phyloP scores from a whole-genome alignment of 2,329 filamentous ascomycete genomes.

The Dactylonectria estremocensis region DNA sequence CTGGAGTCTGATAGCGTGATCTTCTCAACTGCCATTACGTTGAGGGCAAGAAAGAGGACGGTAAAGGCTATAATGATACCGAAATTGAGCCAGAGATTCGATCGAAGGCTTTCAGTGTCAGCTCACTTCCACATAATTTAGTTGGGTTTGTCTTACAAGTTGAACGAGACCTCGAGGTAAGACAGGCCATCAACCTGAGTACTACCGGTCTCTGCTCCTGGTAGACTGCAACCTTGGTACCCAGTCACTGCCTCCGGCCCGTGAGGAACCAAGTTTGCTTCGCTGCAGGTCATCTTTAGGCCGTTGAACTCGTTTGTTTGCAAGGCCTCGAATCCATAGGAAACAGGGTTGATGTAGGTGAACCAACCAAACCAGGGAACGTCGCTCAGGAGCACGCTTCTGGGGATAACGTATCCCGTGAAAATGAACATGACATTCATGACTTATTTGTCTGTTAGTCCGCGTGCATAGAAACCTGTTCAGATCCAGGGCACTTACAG shows the following conservation, averaged over 20 bases:
- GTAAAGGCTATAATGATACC: conserved; percentile 27
- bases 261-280: conserved; percentile 61
- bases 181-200: conserved; percentile 53
- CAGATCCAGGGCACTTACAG: conserved; percentile 11
- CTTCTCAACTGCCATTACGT: conserved; percentile 19
- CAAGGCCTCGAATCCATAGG: conserved; percentile 75
- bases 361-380: conserved; percentile 82
- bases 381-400: conserved; percentile 64
- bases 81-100: conserved; percentile 32
- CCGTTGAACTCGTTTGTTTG: conserved; percentile 68
- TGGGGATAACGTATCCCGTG: conserved; percentile 74
- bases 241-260: conserved; percentile 55
- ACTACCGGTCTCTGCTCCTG: conserved; percentile 66
- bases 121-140: not conserved
- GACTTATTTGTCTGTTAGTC: conserved; percentile 43
- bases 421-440: conserved; percentile 76
- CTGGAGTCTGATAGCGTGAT: conserved; percentile 9
- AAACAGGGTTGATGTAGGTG: conserved; percentile 73
- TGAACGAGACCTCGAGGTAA: conserved; percentile 20
- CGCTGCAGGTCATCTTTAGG: conserved; percentile 64
- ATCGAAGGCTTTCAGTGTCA: conserved; percentile 13
- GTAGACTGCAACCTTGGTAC: conserved; percentile 68
- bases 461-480: not conserved
- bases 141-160: conserved; percentile 9
- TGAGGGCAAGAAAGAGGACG: conserved; percentile 24